A percentile compares a stretch with the other conserved stretches of the same genome.
Evolutionary conservation across 1,139 yeast species (phyloP).

Genomic region (Trichomonascaceae sp.): DNA sequence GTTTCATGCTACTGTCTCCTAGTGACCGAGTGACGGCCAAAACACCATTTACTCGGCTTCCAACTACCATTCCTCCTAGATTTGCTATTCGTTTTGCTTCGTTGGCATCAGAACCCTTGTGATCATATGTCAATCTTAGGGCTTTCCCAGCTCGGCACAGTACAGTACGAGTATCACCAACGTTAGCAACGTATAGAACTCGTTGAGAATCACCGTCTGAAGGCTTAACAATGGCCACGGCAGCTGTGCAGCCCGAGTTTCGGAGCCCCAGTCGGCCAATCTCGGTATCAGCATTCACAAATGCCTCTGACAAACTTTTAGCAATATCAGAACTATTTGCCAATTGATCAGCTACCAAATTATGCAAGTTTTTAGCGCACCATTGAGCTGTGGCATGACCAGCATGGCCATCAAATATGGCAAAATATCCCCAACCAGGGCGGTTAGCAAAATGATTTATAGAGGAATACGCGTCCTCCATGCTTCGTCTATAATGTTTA

Average conservation of each 20-base stretch:
- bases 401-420: slow-evolving; percentile 96
- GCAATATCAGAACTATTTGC: slow-evolving; percentile 16
- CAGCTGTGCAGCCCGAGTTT: slow-evolving; percentile 90
- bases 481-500: slow-evolving; percentile 69
- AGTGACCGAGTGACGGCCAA: slow-evolving; percentile 90
- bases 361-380: slow-evolving; percentile 86
- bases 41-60: slow-evolving; percentile 91
- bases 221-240: slow-evolving; percentile 88
- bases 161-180: slow-evolving; percentile 87
- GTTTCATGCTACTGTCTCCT: slow-evolving; percentile 93
- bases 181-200: slow-evolving; percentile 88
- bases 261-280: slow-evolving; percentile 52
- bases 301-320: slow-evolving; percentile 38
- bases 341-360: slow-evolving; percentile 53
- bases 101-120: slow-evolving; percentile 77
- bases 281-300: slow-evolving; percentile 66
- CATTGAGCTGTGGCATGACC: slow-evolving; percentile 91
- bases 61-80: slow-evolving; percentile 82
- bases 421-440: slow-evolving; percentile 93
- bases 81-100: slow-evolving; percentile 72
- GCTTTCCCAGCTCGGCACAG: slow-evolving; percentile 69
- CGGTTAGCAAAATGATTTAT: slow-evolving; percentile 87
- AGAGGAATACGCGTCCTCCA: slow-evolving; percentile 97
- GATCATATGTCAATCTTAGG: slow-evolving; percentile 81
- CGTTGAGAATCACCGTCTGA: slow-evolving; percentile 48